Conservation (phyloP, 768 basidiomycete species). For the Serendipita vermifera region DNA sequence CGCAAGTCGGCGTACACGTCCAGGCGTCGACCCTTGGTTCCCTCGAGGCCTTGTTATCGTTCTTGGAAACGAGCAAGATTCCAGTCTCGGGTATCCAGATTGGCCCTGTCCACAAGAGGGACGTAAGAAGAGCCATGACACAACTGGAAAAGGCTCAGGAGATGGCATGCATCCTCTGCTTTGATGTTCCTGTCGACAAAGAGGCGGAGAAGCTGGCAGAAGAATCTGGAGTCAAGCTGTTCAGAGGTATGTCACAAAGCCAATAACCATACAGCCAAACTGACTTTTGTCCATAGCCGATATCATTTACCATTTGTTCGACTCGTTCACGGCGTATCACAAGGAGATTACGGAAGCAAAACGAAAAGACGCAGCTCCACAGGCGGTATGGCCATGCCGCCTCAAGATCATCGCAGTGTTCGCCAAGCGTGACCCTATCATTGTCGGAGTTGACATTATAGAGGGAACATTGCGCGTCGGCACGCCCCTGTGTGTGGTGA, state of each 20-base stretch:
- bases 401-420: slow-evolving; percentile 89
- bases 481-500: slow-evolving; percentile 91
- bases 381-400: slow-evolving; percentile 93
- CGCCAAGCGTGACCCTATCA: slow-evolving; percentile 94
- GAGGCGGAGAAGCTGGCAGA: slow-evolving; percentile 86
- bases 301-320: slow-evolving; percentile 97
- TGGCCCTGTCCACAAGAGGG: slow-evolving; percentile 91
- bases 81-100: slow-evolving; percentile 97
- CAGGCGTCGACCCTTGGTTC: slow-evolving; percentile 96
- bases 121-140: slow-evolving; percentile 79
- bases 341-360: slow-evolving; percentile 86
- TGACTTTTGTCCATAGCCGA: slow-evolving; percentile 46
- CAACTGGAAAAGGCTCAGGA: slow-evolving; percentile 97
- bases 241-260: slow-evolving; percentile 59
- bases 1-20: slow-evolving; percentile 92
- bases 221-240: slow-evolving; percentile 86
- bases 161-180: slow-evolving; percentile 87
- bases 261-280: slow-evolving; percentile 14
- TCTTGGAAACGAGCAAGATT: slow-evolving; percentile 89
- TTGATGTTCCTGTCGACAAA: slow-evolving; percentile 89
- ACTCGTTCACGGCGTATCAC: slow-evolving; percentile 91
- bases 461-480: slow-evolving; percentile 85
- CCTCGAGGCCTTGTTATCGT: slow-evolving; percentile 89
- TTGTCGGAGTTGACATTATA: slow-evolving; percentile 89
- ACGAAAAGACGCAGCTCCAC: slow-evolving; percentile 78